Base-by-base conservation (phyloP, 108 stramenopile species). In the Skeletonema potamos region DNA sequence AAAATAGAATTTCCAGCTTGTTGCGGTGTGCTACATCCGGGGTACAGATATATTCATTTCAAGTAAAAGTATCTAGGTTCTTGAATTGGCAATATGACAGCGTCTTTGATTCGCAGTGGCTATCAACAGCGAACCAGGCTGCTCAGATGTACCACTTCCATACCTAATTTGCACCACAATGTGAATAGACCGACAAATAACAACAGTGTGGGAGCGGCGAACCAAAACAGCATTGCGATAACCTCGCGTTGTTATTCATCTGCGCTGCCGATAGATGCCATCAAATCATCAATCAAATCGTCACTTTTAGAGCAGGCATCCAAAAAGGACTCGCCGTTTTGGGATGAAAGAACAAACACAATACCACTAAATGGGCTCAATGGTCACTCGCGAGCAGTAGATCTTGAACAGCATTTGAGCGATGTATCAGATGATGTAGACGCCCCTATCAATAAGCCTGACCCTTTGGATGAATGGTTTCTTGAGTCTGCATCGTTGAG, bases 401-500 rank as follows among this genome's bases (percentile, higher is more conserved):
- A 78, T 44, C 58, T 78, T 33, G 63, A 73, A 28, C 34, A 64
- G 61, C 58, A 84, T 56, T 55, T 77, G 12, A 68, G 69, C 59
- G 77, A 66, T 34, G 54, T 72, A 20, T 48, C 46, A 2, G 80
- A 82, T 15, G 66, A 82, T 59, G 82, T 81, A 4, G 73, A 76
- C 56, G 74, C 81, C 24, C 80, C 82, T 17, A 51, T 79, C 20
- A 82, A 77, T 72, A 76, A 80, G 70, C 69, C 80, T 33, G 92
- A 93, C 84, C 87, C 88, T 13, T 74, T 93, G 43, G 89, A 93
- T 66, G 87, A 93, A 66, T 85, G 88, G 73, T 76, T 85, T 37
- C 68, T 88, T 20, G 70, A 82, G 10, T 27, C 51, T 20, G 84
- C 81, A 58, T 77, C 88, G 10, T 58, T 76, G 18, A 60, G 37